Base-by-base conservation (phyloP, 176 grass and related monocot genomes). In the Oryza officinalis region DNA sequence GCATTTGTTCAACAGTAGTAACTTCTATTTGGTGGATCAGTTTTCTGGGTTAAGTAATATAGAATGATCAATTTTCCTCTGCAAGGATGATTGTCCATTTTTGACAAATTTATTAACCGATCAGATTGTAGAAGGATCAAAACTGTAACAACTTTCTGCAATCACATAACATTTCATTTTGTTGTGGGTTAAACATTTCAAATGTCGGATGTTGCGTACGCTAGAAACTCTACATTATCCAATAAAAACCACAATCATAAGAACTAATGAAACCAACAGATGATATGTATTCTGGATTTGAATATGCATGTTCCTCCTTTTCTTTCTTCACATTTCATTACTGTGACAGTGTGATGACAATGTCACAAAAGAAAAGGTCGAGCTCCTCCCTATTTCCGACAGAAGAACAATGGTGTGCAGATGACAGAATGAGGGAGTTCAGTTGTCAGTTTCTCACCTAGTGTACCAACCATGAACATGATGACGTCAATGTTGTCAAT, bases 401-500 rank as follows among this genome's bases (percentile, higher is more conserved):
- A 40, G 4, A 44, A 78, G 35, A 35, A 27, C 27, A 37, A 10
- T 40, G 60, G 5, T 79, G 9, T 79, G 67, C 13, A 27, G 65
- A 71, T 9, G 14, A 85, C 52, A 63, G n/a, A 54, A 85, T 26
- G 30, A 4, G 14, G 30, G 9, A 75, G 78, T 33, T 30, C 30
- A n/a, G 15, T 32, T 63, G 38, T 82, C 38, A 82, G 13, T 12
- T 35, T 63, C 50, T 82, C 50, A 87, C 86, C 86, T 82, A 72
- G 37, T 76, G 86, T 71, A 35, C 65, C 79, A 49, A 50, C 78
- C 27, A 31, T 63, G 85, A 69, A 81, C 79, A 81, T 47, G 44
- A 87, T 45, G 63, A 87, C 69, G 35, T 63, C 41, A 14, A 76
- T 2, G 47, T 72, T 22, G 15, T 82, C 79, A 81, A 69, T 35